Evolutionary conservation across 2,329 filamentous ascomycete species (phyloP), one percentile per base, ranked within the genome.

Genomic region (Penicillium sp.): DNA sequence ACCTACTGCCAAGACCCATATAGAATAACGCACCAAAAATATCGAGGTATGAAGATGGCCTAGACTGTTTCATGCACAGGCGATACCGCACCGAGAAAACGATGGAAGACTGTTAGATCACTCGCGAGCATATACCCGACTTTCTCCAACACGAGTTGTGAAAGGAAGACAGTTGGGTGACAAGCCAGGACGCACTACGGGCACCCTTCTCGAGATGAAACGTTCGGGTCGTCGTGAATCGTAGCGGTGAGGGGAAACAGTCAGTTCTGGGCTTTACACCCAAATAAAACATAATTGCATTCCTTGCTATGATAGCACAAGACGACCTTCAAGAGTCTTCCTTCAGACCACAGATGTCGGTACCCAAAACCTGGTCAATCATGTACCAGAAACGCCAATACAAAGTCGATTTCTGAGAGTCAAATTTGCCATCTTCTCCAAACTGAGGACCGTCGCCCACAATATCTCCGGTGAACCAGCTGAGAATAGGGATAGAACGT

Each of bases 401-500:
- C 55, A 79, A 64, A 61, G 80, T 82, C 6, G 83, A 83, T 47
- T 75, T 78, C 43, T 83, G 83, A 78, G 86, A 89, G 71, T 97
- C 92, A 64, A 96, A 77, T 8, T 66, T 67, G 2, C 76, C 76
- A 54, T 78, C 75, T 45, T 78, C 76, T 28, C 69, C 69, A 20
- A 78, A 61, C 59, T 73, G 67, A 8, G 76, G 75, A 1, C 76
- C 76, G 56, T 77, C 75, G 8, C 75, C 76, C 18, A 78, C 76
- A 40, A 78, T 75, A 55, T 76, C 75, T 26, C 72, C 85, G 47
- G 84, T 85, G 67, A 91, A 87, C 84, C 87, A 91, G 64, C 82
- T 83, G 59, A 91, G 74, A 59, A 91, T 79, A 2, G 88, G 88
- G 42, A 91, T 83, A 54, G 81, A 82, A 62, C 82, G 81, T 55